Base-by-base conservation (phyloP, 805 yeast species). In the Yarrowia sp. region DNA sequence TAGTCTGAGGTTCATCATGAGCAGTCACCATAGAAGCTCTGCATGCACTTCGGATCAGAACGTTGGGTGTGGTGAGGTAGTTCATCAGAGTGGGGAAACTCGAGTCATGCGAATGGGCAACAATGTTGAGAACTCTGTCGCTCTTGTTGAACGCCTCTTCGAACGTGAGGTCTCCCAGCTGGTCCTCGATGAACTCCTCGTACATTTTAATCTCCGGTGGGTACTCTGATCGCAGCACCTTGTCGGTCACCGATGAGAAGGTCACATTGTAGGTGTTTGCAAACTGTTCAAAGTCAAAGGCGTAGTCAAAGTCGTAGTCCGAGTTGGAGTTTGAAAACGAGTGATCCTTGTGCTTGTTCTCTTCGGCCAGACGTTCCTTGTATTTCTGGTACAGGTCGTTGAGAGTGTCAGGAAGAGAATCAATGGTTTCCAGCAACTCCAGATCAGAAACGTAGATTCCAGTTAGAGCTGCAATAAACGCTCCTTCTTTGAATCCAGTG, bases 401-500 rank as follows among this genome's bases (percentile, higher is more conserved):
- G 34, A 64, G 50, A 2, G 40, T 49, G 42, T 64, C 56, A 9
- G 78, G 70, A 0, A 78, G 63, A 8, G 66, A 52, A 19, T 73
- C 72, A 24, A 87, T 75, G 13, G 82, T 78, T 4, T 76, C 78
- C 0, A 78, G 77, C 7, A 93, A 78, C 72, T 91, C 95, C 2
- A 83, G 84, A 66, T 88, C 90, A 2, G 86, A 82, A 10, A 38
- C 43, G 70, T 90, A 79, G 13, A 91, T 85, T 73, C 98, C 92
- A 0, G 90, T 90, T 43, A 92, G 80, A 0, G 96, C 87, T 0
- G 97, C 98, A 19, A 93, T 92, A 1, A 93, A 88, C 0, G 98
- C 96, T 1, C 99, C 99, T 69, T 92, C 90, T 0, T 97, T 95
- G 68, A 93, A 89, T 0, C 99, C 99, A 8, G 94, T 90, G 24